Base-by-base conservation (phyloP, 1,284 basidiomycete species). In the Acaromyces ingoldii region DNA sequence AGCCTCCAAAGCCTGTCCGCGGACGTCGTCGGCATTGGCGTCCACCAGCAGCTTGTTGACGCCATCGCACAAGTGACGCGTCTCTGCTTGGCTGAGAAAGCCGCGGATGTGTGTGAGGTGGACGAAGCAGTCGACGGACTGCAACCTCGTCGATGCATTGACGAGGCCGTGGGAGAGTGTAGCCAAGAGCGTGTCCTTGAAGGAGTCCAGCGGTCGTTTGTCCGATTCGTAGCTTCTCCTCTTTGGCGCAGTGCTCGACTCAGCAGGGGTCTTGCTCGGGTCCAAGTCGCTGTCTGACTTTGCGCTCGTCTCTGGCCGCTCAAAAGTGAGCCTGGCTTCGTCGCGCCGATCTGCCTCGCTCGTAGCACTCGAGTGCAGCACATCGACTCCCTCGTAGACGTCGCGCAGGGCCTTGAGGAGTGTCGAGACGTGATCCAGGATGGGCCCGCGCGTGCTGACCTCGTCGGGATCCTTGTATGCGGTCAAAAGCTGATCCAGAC, bases 381-480 rank as follows among this genome's bases (percentile, higher is more conserved):
- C 7, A 22, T 48, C 37, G 7, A 25, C 30, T 38, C 44, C 44
- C 25, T 47, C 26, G 24, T 63, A 70, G 5, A 63, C 60, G 29
- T 66, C 61, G 6, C 59, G 60, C 6, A 73, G 31, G 0, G 60
- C 41, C 29, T 62, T 57, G n/a, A 72, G 57, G 13, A 74, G 38
- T 39, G 65, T 58, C 4, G 62, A 64, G 17, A 72, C 52, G 6
- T 65, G 66, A 2, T 57, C 55, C 11, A 95, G 79, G 29, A 87
- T 82, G 0, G 88, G 81, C 1, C 84, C 82, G 5, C 90, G 84
- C 57, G 86, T 85, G 1, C 85, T 80, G 0, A 83, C 79, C 59
- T 96, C 86, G 42, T 85, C 84, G 0, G 89, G 87, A 61, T 85
- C 81, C 55, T 84, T 81, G 78, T 88, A 95, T 41, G 89, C 79